A percentile compares a stretch with the other conserved stretches of the same genome.
Conservation (phyloP, 805 yeast genomes). For the Candida fluviatilis region DNA sequence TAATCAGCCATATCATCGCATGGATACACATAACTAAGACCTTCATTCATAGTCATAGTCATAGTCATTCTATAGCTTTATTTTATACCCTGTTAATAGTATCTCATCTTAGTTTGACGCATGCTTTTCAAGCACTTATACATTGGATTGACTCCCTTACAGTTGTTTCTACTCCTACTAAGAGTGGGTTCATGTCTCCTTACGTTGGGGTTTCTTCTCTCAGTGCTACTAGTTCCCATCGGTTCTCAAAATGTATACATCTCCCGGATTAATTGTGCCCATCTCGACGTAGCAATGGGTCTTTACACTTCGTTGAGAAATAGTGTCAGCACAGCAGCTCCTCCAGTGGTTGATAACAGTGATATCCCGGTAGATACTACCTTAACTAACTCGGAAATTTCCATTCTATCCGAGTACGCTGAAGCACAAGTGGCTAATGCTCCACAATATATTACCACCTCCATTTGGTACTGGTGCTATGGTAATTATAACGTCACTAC, state of each 20-base stretch:
- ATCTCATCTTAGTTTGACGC: too few relatives aligned
- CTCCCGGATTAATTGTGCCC: constrained; percentile 45
- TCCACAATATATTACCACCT: constrained; percentile 44
- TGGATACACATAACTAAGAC: too few relatives aligned
- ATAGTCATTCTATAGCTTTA: too few relatives aligned
- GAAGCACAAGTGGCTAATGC: constrained; percentile 41
- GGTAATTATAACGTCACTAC: constrained; percentile 32
- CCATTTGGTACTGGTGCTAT: constrained; percentile 43
- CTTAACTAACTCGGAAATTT: constrained; percentile 48
- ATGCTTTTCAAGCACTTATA: constrained; percentile 20
- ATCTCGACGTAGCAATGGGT: constrained; percentile 50
- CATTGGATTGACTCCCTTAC: constrained; percentile 15
- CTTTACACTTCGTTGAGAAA: constrained; percentile 42
- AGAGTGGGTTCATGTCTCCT: constrained; percentile 18
- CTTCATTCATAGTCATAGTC: too few relatives aligned
- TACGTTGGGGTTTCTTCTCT: constrained; percentile 16
- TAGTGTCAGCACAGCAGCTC: constrained; percentile 21
- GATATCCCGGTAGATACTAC: constrained; percentile 23
- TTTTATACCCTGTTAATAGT: too few relatives aligned
- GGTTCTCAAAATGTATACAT: constrained; percentile 18
- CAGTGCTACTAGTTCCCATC: constrained; percentile 24
- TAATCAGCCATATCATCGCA: too few relatives aligned
- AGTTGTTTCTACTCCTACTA: constrained; percentile 16
- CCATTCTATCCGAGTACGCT: constrained; percentile 43
- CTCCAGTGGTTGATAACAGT: constrained; percentile 8